Evolutionary conservation across 805 yeast species (phyloP), one percentile per base, ranked within the genome.

Genomic region (Candida ovalis): DNA sequence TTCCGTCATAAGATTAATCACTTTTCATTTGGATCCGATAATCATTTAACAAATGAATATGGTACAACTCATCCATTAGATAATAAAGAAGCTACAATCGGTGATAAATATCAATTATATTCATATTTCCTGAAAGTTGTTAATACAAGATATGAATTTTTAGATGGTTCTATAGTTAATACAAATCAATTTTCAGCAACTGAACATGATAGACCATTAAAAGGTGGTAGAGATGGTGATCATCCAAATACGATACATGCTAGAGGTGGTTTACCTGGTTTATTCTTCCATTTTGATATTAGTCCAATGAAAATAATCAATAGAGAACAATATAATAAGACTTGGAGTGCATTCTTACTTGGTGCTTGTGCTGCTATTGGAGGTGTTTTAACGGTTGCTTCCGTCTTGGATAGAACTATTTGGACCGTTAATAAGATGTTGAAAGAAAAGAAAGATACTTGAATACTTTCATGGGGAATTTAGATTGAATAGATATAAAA

Each of bases 101-200:
- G 71, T 46, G 68, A 75, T 13, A 89, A 87, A 63, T 66, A 72
- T 50, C 86, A 82, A 60, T 73, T 84, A 53, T 86, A 73, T 64
- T 77, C 88, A 17, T 94, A 94, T 69, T 94, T 78, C 67, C 70
- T 91, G 53, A 91, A 90, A 63, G 94, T 94, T 46, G 97, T 94
- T 12, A 86, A 95, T 32, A 88, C 97, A 1, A 76, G 96, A 57
- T 88, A 80, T 61, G 95, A 87, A 68, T 83, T 74, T 54, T 67
- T 88, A 56, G 71, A 77, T 55, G 78, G 79, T 13, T 60, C 64
- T 7, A 62, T 61, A 32, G 52, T 83, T 7, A 96, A 88, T 52
- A 88, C 98, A 2, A 89, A 94, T 62, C 97, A 92, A 68, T 91
- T 88, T 70, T 81, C 92, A 2, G 92, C 86, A 9, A 89, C 96